These are phyloP conservation scores for Trichothecium roseum DNA, from an alignment of 2,329 filamentous ascomycete species.

Conservation along the genomic window DNA sequence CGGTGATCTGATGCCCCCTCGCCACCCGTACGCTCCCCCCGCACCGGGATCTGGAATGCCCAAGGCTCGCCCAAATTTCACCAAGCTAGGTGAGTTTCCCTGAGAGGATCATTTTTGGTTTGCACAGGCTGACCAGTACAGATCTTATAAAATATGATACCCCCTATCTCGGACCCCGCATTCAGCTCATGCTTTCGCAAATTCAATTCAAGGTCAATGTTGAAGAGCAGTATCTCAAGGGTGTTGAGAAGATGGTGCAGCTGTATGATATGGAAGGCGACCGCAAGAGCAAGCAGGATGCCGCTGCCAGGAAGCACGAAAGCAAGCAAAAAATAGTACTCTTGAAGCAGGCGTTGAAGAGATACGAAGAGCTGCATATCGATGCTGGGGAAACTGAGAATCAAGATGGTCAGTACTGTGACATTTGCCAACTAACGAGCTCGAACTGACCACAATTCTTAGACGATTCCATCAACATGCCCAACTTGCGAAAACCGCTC, in stretches of 20 bases:
- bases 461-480: conserved; percentile 96
- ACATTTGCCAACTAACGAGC: neutral
- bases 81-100: conserved; percentile 67
- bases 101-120: conserved; percentile 5
- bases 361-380: conserved; percentile 95
- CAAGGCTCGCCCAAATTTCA: conserved; percentile 79
- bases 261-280: conserved; percentile 96
- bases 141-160: conserved; percentile 99
- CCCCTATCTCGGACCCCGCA: conserved; percentile 86
- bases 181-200: conserved; percentile 97
- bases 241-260: conserved; percentile 98
- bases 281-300: conserved; percentile 88
- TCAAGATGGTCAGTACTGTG: conserved; percentile 59
- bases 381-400: conserved; percentile 74
- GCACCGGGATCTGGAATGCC: conserved; percentile 58
- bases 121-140: conserved; percentile 22
- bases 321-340: conserved; percentile 97
- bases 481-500: conserved; percentile 90
- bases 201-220: conserved; percentile 98
- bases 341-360: conserved; percentile 86
- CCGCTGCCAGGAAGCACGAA: conserved; percentile 79
- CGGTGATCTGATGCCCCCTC: conserved; percentile 67
- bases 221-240: conserved; percentile 97
- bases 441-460: conserved; percentile 10
- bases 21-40: conserved; percentile 63